Evolutionary conservation across 192 early-diverging fungal genomes (phyloP), one percentile per base, ranked within the genome.

Genomic region (Podochytrium sp.): DNA sequence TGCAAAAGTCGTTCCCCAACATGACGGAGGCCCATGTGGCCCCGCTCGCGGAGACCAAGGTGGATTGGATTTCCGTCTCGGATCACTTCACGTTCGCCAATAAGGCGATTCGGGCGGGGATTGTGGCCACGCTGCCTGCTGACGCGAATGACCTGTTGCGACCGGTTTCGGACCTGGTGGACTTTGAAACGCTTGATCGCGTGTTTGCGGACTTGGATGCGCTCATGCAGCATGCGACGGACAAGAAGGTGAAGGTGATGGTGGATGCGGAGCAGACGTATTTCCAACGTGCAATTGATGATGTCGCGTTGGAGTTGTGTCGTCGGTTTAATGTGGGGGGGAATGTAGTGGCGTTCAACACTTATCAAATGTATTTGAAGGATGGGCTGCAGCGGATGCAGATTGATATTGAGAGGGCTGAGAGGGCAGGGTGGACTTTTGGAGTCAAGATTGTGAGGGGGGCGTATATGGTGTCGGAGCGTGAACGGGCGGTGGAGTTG

Each of bases 201-300:
- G 74, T 92, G 65, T 58, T 96, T 39, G 60, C 71, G n/a, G 91
- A 94, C 23, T 74, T 96, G 20, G 84, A 91, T 43, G 77, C 78
- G 16, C 78, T 98, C 0, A 87, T 85, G 57, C 76, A 84, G n/a
- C 78, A 90, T 60, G 95, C 95, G 6, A 71, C 78, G 27, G 76
- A 83, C 32, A 77, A 80, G 29, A 77, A 87, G 39, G 93, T 95
- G 25, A 85, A 91, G 3, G 62, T 96, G 32, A 90, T 95, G 88
- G 83, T 98, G n/a, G 96, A 98, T 61, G 96, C 96, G 56, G 96
- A 98, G 78, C 95, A 96, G 79, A 83, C 91, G 4, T 94, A 96
- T 78, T 96, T 94, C 84, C 96, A 97, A 83, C 87, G 91, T 2
- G 92, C 93, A 23, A 94, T 98, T 73, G 94, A 98, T 80, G 89